Conservation (phyloP, 2,329 filamentous ascomycete genomes). For the Colletotrichum sp. region DNA sequence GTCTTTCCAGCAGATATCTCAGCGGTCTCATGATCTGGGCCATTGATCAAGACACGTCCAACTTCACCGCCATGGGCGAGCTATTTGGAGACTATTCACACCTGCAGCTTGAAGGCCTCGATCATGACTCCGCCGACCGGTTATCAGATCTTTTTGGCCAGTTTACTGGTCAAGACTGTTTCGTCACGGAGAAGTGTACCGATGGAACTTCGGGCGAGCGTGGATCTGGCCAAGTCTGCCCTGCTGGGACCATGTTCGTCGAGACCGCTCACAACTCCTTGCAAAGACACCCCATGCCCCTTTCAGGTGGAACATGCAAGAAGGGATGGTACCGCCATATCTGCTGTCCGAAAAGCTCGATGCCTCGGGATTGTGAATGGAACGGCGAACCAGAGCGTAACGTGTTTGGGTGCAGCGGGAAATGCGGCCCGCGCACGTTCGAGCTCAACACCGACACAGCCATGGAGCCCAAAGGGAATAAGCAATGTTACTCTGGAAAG, state of each 20-base stretch:
- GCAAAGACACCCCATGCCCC: background rate
- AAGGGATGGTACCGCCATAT: conserved; percentile 30
- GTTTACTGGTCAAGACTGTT: conserved; percentile 32
- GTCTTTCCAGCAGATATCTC: conserved; percentile 22
- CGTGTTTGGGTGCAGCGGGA: background rate
- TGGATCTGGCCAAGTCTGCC: conserved; percentile 26
- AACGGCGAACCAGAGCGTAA: conserved; percentile 21
- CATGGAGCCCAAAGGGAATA: conserved; percentile 16
- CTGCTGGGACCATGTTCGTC: conserved; percentile 21
- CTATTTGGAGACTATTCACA: conserved; percentile 24
- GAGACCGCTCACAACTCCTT: conserved; percentile 4
- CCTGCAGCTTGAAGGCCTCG: background rate
- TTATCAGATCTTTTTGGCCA: conserved; percentile 22
- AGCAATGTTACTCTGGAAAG: conserved; percentile 10
- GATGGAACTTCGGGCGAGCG: conserved; percentile 23
- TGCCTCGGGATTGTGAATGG: conserved; percentile 33
- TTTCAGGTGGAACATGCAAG: conserved; percentile 7
- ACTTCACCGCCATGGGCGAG: conserved; percentile 24
- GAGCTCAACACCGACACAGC: conserved; percentile 19
- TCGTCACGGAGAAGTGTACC: conserved; percentile 27
- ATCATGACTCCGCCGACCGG: background rate
- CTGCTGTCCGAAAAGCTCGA: conserved; percentile 30
- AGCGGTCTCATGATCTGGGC: conserved; percentile 31
- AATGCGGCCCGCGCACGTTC: conserved; percentile 20
- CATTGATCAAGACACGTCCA: conserved; percentile 28